These are phyloP conservation scores for Pseudogymnoascus sp. DNA, from an alignment of 2,329 filamentous ascomycete species.

Conservation along the genomic window DNA sequence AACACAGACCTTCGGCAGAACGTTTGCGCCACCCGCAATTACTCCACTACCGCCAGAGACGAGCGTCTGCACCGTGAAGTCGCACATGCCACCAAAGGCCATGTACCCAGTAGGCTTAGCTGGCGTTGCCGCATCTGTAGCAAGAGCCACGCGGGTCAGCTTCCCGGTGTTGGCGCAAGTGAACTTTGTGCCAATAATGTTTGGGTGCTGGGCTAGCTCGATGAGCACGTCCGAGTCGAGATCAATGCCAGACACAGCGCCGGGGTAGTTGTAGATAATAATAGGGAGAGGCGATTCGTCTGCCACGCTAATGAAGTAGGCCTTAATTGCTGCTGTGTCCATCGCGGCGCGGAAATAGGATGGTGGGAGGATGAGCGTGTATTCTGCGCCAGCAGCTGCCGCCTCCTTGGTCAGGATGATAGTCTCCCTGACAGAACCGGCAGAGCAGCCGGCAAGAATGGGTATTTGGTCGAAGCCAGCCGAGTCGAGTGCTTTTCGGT, in stretches of 20 bases:
- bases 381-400: conserved; percentile 65
- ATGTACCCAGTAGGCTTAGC: conserved; percentile 59
- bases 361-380: conserved; percentile 70
- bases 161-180: conserved; percentile 88
- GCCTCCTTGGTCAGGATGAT: conserved; percentile 64
- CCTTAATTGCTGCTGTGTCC: conserved; percentile 62
- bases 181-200: conserved; percentile 85
- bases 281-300: conserved; percentile 69
- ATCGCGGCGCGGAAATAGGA: conserved; percentile 74
- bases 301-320: conserved; percentile 60
- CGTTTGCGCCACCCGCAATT: conserved; percentile 78
- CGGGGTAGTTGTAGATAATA: conserved; percentile 86
- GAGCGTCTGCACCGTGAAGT: conserved; percentile 78
- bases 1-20: conserved; percentile 75
- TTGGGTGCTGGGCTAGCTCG: conserved; percentile 68
- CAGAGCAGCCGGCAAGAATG: conserved; percentile 74
- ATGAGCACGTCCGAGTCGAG: conserved; percentile 85
- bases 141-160: conserved; percentile 71
- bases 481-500: conserved; percentile 72
- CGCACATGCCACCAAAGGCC: conserved; percentile 80
- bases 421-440: conserved; percentile 75
- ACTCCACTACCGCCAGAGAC: conserved; percentile 73
- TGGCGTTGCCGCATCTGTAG: conserved; percentile 63
- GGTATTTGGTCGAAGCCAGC: conserved; percentile 70
- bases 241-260: conserved; percentile 77